Base-by-base conservation (phyloP, 2,329 filamentous ascomycete species). In the Chlorencoelia australis region DNA sequence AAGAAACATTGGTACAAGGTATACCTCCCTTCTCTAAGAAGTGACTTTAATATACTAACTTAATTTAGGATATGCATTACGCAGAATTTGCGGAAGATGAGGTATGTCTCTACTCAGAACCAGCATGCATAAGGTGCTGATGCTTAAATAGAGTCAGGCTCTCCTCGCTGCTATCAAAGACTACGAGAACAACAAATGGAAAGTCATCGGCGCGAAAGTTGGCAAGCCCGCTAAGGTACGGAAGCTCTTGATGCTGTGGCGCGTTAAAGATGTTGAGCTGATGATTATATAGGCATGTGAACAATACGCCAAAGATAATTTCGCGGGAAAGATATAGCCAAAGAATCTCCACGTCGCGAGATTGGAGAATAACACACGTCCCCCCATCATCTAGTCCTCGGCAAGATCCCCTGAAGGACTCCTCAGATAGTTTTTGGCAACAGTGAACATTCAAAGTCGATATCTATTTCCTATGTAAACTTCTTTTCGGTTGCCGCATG, bases 1-100 rank as follows among this genome's bases (percentile, higher is more conserved):
- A 98, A 96, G 71, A 98, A 96, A 65, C 91, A 98, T 60, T 98
- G 91, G 89, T 96, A 98, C 63, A 96, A 96, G 73, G 85, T 86
- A 66, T 30, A 17, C 15, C 27, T 7, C 28, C 19, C 13, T 21
- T 13, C 11, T 14, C 14, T 29, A 9, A 22, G 24, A 18, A 33
- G 20, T 18, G 5, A 26, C 29, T n/a, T 11, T 15, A 5, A 34
- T 27, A 5, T 7, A 28, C 29, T 24, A 27, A 39, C 47, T 39
- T 20, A 35, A 19, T 40, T 42, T 53, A 91, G 84, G 91, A 98
- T 53, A 98, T 98, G 91, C 91, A 98, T 59, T 96, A 96, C 59
- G 91, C 91, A 47, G 91, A 96, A 58, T 96, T 98, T 59, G 88
- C 85, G 33, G 89, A 95, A 67, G 87, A 96, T 56, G 91, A 95